Conservation (phyloP, 495 filamentous ascomycete species). For the Talaromyces ruber region DNA sequence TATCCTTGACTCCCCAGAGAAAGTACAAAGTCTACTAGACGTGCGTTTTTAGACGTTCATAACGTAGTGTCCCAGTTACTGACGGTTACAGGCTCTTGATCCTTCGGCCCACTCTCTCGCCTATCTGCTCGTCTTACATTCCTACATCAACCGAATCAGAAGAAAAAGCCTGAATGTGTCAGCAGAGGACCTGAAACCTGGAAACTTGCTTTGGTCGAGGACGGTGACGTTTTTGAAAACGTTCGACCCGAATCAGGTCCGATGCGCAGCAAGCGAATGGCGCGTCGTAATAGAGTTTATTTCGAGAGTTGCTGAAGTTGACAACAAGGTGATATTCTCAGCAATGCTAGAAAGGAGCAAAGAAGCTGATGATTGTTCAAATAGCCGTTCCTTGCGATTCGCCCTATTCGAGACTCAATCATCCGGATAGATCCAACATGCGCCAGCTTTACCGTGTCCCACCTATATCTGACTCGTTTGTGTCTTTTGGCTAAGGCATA, state of each 20-base stretch:
- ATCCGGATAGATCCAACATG: conserved; percentile 65
- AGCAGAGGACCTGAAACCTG: conserved; percentile 20
- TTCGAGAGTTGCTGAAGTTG: conserved; percentile 26
- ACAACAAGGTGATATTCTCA: conserved; percentile 23
- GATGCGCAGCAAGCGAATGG: conserved; percentile 50
- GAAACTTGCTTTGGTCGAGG: conserved; percentile 37
- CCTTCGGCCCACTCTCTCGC: conserved; percentile 33
- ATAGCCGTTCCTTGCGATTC: conserved; percentile 52
- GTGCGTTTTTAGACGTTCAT: conserved; percentile 17
- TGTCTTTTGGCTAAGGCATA: conserved; percentile 50
- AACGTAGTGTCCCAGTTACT: not conserved
- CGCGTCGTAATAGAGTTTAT: conserved; percentile 41
- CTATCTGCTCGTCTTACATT: conserved; percentile 30
- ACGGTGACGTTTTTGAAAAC: conserved; percentile 35
- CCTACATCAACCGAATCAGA: conserved; percentile 22
- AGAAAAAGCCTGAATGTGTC: conserved; percentile 12
- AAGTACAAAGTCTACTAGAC: conserved; percentile 16
- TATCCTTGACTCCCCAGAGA: conserved; percentile 10
- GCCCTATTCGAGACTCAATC: conserved; percentile 54
- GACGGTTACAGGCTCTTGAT: conserved; percentile 25
- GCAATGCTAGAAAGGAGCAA: not conserved
- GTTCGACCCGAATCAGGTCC: conserved; percentile 51
- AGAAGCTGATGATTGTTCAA: conserved; percentile 5
- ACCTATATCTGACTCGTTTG: conserved; percentile 51
- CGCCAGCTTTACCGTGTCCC: conserved; percentile 59